Conservation (phyloP, 2,329 filamentous ascomycete genomes). For the Nigrograna mackinnonii region DNA sequence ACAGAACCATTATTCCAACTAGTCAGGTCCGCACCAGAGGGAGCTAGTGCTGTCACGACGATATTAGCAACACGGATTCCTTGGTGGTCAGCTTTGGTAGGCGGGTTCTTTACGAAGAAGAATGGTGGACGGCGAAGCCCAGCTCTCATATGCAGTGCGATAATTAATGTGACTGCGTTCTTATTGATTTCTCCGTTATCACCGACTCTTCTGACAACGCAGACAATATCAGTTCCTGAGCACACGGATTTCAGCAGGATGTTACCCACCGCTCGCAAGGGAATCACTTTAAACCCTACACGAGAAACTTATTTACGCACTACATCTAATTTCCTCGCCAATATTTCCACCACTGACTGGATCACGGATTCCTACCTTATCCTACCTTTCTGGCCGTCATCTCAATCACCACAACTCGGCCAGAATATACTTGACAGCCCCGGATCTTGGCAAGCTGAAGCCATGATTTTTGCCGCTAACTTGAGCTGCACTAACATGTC, state of each 20-base stretch:
- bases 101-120: background rate
- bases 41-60: constrained; percentile 8
- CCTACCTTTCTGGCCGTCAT: constrained; percentile 25
- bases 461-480: background rate
- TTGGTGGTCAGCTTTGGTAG: background rate
- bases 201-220: background rate
- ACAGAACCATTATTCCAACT: constrained; percentile 28
- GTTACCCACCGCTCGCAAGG: background rate
- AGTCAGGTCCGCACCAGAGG: constrained; percentile 8
- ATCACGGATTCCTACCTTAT: constrained; percentile 25
- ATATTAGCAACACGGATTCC: background rate
- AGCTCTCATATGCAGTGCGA: background rate
- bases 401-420: background rate
- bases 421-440: background rate
- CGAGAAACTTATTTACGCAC: constrained; percentile 26
- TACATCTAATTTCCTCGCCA: constrained; percentile 23
- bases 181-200: background rate
- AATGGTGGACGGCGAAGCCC: background rate
- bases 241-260: background rate
- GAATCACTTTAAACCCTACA: background rate
- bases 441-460: background rate
- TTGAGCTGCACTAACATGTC: background rate
- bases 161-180: background rate
- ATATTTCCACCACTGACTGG: constrained; percentile 31
- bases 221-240: background rate